Evolutionary conservation across 2,329 filamentous ascomycete species (phyloP).

Genomic region (Aschersonia sp.): DNA sequence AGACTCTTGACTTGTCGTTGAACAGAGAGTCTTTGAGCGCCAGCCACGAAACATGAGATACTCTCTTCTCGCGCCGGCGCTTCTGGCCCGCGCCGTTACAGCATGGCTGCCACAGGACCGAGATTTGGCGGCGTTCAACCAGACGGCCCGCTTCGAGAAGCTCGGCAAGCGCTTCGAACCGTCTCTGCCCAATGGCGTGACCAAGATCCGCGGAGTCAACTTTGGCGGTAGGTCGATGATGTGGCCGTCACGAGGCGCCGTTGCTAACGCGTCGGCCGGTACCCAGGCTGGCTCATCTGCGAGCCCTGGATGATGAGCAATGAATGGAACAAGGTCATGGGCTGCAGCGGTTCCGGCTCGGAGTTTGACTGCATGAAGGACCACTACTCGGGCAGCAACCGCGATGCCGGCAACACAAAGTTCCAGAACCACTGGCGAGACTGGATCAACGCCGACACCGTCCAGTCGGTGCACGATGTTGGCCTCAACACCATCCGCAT

Average conservation of each 20-base stretch:
- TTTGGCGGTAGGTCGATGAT: conserved; percentile 27
- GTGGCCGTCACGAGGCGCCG: neutral
- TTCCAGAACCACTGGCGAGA: conserved; percentile 32
- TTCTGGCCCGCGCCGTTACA: conserved; percentile 8
- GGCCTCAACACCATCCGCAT: conserved; percentile 38
- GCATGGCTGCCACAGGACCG: conserved; percentile 17
- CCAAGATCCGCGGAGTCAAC: conserved; percentile 38
- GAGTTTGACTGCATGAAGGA: conserved; percentile 38
- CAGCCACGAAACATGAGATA: neutral
- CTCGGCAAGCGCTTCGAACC: conserved; percentile 18
- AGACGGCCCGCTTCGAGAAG: conserved; percentile 14
- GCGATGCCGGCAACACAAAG: conserved; percentile 24
- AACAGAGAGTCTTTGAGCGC: too few species aligned
- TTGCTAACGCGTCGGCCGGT: too few species aligned
- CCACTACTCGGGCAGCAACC: conserved; percentile 9
- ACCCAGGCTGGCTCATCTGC: conserved; percentile 20
- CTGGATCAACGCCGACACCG: conserved; percentile 14
- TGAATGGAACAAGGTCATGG: conserved; percentile 28
- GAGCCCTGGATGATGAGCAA: conserved; percentile 35
- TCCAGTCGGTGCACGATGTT: conserved; percentile 34
- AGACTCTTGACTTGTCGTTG: too few species aligned
- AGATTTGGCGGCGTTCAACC: conserved; percentile 17
- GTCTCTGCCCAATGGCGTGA: conserved; percentile 7
- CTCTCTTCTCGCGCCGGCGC: conserved; percentile 9
- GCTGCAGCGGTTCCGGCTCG: conserved; percentile 25